Percentiles rank a stretch among this genome's conserved stretches.
Evolutionary conservation across 768 basidiomycete genomes (phyloP).

Genomic region (Leccinum boreale): DNA sequence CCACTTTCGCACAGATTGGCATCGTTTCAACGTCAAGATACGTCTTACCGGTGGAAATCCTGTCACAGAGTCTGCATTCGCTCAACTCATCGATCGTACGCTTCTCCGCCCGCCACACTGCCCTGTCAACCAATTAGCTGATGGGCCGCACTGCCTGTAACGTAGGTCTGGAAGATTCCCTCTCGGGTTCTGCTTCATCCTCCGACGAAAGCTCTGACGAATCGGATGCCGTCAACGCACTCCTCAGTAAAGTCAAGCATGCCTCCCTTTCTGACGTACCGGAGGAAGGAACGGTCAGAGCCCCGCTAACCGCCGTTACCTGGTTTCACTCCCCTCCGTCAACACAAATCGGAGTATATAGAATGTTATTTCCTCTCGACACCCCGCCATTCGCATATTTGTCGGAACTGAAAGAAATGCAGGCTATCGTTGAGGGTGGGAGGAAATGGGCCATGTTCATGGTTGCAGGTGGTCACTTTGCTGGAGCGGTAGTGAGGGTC

Average conservation of each 20-base stretch:
- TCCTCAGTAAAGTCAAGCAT: slow-evolving; percentile 60
- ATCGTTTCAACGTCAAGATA: slow-evolving; percentile 93
- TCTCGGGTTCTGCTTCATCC: slow-evolving; percentile 89
- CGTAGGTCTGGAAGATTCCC: slow-evolving; percentile 75
- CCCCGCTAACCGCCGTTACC: slow-evolving; percentile 64
- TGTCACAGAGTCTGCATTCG: slow-evolving; percentile 70
- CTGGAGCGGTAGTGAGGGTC: slow-evolving; percentile 82
- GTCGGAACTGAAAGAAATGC: slow-evolving; percentile 62
- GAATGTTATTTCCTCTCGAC: slow-evolving; percentile 59
- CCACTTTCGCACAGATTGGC: slow-evolving; percentile 96
- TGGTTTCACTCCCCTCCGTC: slow-evolving; percentile 90
- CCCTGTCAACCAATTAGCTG: not conserved
- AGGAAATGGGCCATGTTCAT: slow-evolving; percentile 93
- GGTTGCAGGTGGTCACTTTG: slow-evolving; percentile 98
- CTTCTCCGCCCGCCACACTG: not conserved
- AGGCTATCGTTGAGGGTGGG: slow-evolving; percentile 49
- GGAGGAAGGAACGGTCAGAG: slow-evolving; percentile 33
- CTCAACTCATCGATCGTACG: slow-evolving; percentile 78
- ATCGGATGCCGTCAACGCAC: slow-evolving; percentile 62
- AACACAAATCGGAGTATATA: slow-evolving; percentile 90
- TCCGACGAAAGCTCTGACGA: slow-evolving; percentile 51
- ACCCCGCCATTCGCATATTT: slow-evolving; percentile 48
- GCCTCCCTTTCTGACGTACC: slow-evolving; percentile 47
- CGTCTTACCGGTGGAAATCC: slow-evolving; percentile 60
- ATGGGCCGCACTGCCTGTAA: not conserved